phyloP scores from a whole-genome alignment of 495 filamentous ascomycete genomes.

The Amphirosellinia nigrospora region DNA sequence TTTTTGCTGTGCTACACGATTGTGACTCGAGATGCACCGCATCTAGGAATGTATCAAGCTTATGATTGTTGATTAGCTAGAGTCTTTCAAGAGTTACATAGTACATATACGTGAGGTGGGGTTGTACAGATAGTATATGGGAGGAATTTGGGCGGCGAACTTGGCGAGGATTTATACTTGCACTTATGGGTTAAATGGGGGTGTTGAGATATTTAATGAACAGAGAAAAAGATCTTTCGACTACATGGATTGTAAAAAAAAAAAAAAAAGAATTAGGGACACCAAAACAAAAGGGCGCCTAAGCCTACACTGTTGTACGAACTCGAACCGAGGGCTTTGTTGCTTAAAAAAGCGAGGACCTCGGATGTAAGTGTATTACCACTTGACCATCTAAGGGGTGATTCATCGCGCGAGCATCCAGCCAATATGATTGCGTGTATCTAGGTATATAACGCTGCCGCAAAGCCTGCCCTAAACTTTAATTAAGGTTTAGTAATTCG shows the following conservation, averaged over 20 bases:
- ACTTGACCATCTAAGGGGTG: slow-evolving; percentile 9
- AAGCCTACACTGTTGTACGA: neutral
- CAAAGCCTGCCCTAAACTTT: neutral
- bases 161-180: too few relatives aligned
- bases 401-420: neutral
- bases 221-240: too few relatives aligned
- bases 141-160: too few relatives aligned
- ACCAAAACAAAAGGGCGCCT: neutral
- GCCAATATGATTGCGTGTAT: neutral
- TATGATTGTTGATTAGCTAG: too few relatives aligned
- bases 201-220: too few relatives aligned
- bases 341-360: neutral
- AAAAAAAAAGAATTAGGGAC: neutral
- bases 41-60: too few relatives aligned
- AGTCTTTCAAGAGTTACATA: too few relatives aligned
- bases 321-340: neutral
- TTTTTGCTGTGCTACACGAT: too few relatives aligned
- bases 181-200: too few relatives aligned
- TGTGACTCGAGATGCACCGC: too few relatives aligned
- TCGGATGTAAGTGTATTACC: slow-evolving; percentile 11
- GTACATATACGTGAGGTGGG: too few relatives aligned
- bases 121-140: too few relatives aligned
- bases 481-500: neutral
- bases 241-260: neutral
- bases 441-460: neutral